Evolutionary conservation across 2,329 filamentous ascomycete genomes (phyloP).

Genomic region (Botrytis hyacinthi): DNA sequence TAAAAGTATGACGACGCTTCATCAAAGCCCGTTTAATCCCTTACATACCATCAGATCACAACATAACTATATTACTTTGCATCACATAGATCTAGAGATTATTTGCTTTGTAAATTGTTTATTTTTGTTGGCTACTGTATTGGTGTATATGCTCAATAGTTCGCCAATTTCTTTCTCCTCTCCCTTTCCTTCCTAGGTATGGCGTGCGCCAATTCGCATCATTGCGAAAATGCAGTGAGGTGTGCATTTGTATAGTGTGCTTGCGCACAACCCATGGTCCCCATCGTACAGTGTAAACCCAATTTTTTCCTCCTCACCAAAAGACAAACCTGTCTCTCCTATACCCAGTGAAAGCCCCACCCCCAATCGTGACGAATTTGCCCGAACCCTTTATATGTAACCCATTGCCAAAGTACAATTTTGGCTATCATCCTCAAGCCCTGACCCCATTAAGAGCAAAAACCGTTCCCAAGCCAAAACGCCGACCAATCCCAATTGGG

Average conservation of each 20-base stretch:
- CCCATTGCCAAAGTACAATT: constrained; percentile 13
- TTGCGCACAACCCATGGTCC: constrained; percentile 4
- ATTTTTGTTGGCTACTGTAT: constrained; percentile 3
- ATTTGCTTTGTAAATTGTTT: background rate
- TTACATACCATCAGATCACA: background rate
- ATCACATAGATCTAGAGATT: background rate
- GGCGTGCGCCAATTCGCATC: background rate
- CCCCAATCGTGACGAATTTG: background rate
- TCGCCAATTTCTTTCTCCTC: background rate
- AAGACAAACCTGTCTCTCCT: constrained; percentile 1
- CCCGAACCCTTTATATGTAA: constrained; percentile 16
- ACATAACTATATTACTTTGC: background rate
- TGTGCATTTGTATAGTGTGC: background rate
- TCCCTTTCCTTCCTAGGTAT: background rate
- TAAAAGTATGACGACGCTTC: background rate
- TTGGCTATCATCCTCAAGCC: background rate
- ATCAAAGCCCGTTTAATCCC: background rate
- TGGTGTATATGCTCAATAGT: background rate
- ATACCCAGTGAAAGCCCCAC: constrained; percentile 8
- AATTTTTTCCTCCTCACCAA: constrained; percentile 8
- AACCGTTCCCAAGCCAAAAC: constrained; percentile 2
- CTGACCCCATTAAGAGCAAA: background rate
- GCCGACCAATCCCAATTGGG: constrained; percentile 16
- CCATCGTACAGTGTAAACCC: constrained; percentile 8
- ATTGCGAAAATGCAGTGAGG: background rate